These are phyloP conservation scores for Aureobasidium lini DNA, from an alignment of 2,329 filamentous ascomycete genomes.

Conservation along the genomic window DNA sequence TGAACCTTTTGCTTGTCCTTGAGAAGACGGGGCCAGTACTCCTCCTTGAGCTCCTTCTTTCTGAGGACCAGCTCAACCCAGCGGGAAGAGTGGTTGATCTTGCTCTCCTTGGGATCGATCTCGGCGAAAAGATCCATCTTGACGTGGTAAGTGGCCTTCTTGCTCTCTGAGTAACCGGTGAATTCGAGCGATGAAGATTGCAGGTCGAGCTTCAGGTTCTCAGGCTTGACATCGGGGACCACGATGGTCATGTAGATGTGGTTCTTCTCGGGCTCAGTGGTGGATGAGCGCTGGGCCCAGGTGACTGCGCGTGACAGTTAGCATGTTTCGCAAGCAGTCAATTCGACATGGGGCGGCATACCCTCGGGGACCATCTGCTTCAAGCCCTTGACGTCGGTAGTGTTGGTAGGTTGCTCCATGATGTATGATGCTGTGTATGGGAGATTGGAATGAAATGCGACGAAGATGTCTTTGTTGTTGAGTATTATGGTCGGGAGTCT, in stretches of 20 bases:
- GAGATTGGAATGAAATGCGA: constrained; percentile 13
- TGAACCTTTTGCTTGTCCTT: constrained; percentile 86
- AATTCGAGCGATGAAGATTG: constrained; percentile 72
- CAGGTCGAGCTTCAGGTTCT: constrained; percentile 73
- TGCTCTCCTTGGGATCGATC: constrained; percentile 78
- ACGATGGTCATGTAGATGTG: constrained; percentile 89
- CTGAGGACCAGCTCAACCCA: constrained; percentile 84
- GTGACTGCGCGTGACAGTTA: constrained; percentile 56
- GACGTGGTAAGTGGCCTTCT: constrained; percentile 81
- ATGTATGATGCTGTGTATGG: constrained; percentile 10
- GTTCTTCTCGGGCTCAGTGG: constrained; percentile 75
- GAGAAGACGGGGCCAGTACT: constrained; percentile 92
- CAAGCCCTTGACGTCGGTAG: constrained; percentile 27
- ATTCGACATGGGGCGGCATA: constrained; percentile 16
- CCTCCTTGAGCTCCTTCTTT: constrained; percentile 93
- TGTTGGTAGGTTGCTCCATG: constrained; percentile 28
- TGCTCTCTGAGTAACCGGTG: constrained; percentile 71
- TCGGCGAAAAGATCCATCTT: constrained; percentile 83
- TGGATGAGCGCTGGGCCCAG: constrained; percentile 95
- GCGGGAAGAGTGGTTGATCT: constrained; percentile 80
- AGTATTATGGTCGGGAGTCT: constrained; percentile 1
- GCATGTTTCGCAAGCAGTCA: background rate
- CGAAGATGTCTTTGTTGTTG: constrained; percentile 12
- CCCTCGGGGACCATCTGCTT: constrained; percentile 32
- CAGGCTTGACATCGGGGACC: constrained; percentile 72